phyloP scores from a whole-genome alignment of 495 filamentous ascomycete genomes.

The Aspergillus cristatus region DNA sequence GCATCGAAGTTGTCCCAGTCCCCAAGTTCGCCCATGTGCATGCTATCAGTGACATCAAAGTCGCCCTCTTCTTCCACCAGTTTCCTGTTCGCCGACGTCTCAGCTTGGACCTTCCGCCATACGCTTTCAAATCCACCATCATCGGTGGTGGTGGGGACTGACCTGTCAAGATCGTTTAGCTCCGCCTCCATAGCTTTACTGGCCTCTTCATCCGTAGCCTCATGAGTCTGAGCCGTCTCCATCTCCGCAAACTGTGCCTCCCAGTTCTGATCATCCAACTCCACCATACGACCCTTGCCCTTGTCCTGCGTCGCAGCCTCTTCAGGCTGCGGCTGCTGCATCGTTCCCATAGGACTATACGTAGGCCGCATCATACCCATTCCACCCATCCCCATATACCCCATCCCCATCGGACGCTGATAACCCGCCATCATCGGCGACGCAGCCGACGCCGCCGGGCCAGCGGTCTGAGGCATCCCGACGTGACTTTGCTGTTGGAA shows the following conservation, averaged over 20 bases:
- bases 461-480: constrained; percentile 46
- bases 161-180: constrained; percentile 84
- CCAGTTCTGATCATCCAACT: constrained; percentile 90
- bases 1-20: constrained; percentile 65
- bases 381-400: constrained; percentile 21
- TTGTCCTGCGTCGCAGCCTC: constrained; percentile 50
- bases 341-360: constrained; percentile 31
- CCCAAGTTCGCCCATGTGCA: constrained; percentile 58
- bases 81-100: constrained; percentile 62
- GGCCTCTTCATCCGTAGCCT: constrained; percentile 57
- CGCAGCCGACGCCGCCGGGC: constrained; percentile 37
- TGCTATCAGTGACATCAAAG: constrained; percentile 40
- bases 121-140: constrained; percentile 84
- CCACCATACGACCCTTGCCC: constrained; percentile 83
- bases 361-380: constrained; percentile 33
- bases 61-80: constrained; percentile 55
- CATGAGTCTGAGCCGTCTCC: constrained; percentile 55
- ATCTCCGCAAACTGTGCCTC: constrained; percentile 91
- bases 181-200: constrained; percentile 77
- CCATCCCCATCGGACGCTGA: constrained; percentile 53
- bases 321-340: constrained; percentile 46
- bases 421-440: constrained; percentile 45
- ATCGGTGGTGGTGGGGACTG: constrained; percentile 43
- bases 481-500: constrained; percentile 64
- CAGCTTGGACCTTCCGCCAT: constrained; percentile 80